A percentile compares a stretch with the other conserved stretches of the same genome.
phyloP scores from a whole-genome alignment of 177 flowering plant species.

The Vitis hybrid region DNA sequence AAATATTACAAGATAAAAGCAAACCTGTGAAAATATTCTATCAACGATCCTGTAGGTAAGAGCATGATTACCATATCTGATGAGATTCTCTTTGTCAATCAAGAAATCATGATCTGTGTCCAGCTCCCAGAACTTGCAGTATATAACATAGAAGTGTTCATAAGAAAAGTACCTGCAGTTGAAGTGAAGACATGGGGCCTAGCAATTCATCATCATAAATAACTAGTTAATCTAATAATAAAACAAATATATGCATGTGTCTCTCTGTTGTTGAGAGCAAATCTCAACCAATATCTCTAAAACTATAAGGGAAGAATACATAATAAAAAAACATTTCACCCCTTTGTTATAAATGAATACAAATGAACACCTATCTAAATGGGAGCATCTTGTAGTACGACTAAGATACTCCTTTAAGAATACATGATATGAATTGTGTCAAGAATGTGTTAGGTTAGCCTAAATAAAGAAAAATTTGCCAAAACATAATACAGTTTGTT shows the following conservation, averaged over 20 bases:
- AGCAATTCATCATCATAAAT: background rate
- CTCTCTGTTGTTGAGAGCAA: background rate
- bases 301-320: background rate
- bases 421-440: no score
- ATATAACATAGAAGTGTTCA: conserved; percentile 95
- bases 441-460: no score
- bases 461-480: no score
- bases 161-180: conserved; percentile 83
- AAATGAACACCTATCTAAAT: background rate
- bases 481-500: no score
- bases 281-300: background rate
- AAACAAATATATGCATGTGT: background rate
- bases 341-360: background rate
- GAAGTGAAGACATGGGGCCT: background rate
- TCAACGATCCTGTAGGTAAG: conserved; percentile 59
- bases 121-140: conserved; percentile 98
- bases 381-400: background rate
- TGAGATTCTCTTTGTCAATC: conserved; percentile 58
- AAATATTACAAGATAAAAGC: conserved; percentile 1
- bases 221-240: background rate
- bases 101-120: conserved; percentile 84
- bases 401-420: background rate
- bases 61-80: conserved; percentile 57
- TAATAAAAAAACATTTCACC: background rate
- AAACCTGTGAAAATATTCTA: conserved; percentile 59